Evolutionary conservation across 805 yeast species (phyloP), one percentile per base, ranked within the genome.

Genomic region (Starmerella tilneyi): DNA sequence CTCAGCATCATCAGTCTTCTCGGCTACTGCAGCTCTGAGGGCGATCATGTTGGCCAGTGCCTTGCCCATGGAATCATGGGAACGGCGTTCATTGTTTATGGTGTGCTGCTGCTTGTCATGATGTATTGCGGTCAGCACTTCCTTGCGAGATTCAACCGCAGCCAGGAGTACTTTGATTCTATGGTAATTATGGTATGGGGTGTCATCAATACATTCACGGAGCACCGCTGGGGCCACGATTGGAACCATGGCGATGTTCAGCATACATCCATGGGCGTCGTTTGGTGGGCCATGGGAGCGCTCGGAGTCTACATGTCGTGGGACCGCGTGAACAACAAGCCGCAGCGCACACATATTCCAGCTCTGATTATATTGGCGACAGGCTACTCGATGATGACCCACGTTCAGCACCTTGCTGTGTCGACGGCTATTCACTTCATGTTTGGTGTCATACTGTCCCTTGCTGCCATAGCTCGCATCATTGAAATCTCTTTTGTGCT

Each of bases 61-160:
- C 74, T 86, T 32, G 97, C 97, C 0, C 97, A 89, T 61, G 96
- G 96, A 4, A 84, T 89, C 49, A 89, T 89, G 97, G 97, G 97
- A 0, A 73, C 84, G 20, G 80, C 94, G 0, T 89, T 89, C 55
- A 73, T 89, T 9, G 63, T 71, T 4, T 89, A 89, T 60, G 94
- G 96, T 4, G 77, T 80, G 49, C 63, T 85, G 9, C 70, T 84
- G 54, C 61, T 76, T 3, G 61, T 78, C 56, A 79, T 84, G 56
- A 68, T 89, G 43, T 72, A 78, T 8, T 64, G 84, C 4, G 92
- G 88, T 60, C 86, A 55, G 66, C 84, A 56, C 64, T 74, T 55
- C 63, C 70, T 48, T 53, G 61, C n/a, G 58, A 65, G 63, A 9
- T 51, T 54, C 8, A 66, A 67, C 43, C 74, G 70, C 50, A 75